Evolutionary conservation across 768 basidiomycete species (phyloP).

Genomic region (Psilocybe cubensis): DNA sequence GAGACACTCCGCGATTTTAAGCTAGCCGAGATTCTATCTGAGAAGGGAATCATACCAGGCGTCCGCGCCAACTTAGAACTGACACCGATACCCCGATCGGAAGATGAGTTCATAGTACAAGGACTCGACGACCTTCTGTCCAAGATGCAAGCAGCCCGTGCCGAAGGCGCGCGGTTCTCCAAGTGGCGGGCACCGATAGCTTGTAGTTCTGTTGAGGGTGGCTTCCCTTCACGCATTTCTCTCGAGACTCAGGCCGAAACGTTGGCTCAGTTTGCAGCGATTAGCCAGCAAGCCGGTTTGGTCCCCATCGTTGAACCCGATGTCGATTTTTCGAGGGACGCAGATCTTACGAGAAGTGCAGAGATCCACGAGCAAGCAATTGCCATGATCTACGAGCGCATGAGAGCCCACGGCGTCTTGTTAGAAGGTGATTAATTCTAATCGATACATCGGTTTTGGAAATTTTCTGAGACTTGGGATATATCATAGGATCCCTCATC

Average conservation of each 20-base stretch:
- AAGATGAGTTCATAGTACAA: conserved; percentile 49
- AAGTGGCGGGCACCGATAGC: conserved; percentile 56
- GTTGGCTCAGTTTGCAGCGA: conserved; percentile 49
- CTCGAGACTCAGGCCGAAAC: conserved; percentile 51
- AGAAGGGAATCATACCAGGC: conserved; percentile 51
- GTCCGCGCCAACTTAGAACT: conserved; percentile 55
- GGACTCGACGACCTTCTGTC: conserved; percentile 51
- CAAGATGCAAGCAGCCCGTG: conserved; percentile 43
- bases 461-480: neutral
- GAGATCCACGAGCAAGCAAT: conserved; percentile 52
- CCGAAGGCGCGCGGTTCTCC: conserved; percentile 51
- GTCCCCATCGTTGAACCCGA: conserved; percentile 60
- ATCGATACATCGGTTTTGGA: neutral
- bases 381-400: conserved; percentile 46
- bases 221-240: conserved; percentile 42
- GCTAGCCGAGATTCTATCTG: conserved; percentile 45
- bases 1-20: conserved; percentile 54
- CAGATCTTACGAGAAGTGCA: conserved; percentile 45
- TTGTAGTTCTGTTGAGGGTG: conserved; percentile 38
- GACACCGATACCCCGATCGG: conserved; percentile 45
- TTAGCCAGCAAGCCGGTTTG: conserved; percentile 53
- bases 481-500: conserved; percentile 44
- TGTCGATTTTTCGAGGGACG: conserved; percentile 52
- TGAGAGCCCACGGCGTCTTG: conserved; percentile 48
- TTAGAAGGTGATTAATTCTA: conserved; percentile 44